Conservation (phyloP, 176 grass and related monocot species). For the Neostapfia colusana region DNA sequence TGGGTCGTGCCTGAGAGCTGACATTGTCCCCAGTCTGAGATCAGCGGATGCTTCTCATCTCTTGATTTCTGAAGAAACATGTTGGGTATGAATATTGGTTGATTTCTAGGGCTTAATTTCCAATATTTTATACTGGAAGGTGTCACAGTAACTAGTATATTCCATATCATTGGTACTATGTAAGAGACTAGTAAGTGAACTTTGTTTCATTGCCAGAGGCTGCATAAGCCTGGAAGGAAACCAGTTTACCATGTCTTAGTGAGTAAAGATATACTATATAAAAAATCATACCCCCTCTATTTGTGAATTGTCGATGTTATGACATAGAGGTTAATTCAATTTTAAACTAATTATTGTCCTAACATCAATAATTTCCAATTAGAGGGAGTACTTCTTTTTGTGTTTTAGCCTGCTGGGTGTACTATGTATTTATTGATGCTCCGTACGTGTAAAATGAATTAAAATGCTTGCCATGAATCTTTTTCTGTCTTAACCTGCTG, state of each 20-base stretch:
- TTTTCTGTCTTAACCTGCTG: too few relatives aligned
- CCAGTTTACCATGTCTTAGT: slow-evolving; percentile 13
- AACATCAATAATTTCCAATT: too few relatives aligned
- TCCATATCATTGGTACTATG: too few relatives aligned
- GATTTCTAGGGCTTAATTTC: slow-evolving; percentile 10
- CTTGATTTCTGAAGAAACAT: slow-evolving; percentile 15
- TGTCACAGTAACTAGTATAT: neutral
- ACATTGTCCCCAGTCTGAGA: slow-evolving; percentile 18
- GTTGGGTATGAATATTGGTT: neutral
- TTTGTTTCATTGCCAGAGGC: slow-evolving; percentile 5
- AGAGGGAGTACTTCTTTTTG: too few relatives aligned
- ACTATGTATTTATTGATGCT: slow-evolving; percentile 34
- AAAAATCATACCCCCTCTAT: too few relatives aligned
- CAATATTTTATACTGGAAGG: slow-evolving; percentile 10
- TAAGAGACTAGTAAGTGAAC: neutral
- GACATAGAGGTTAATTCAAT: too few relatives aligned
- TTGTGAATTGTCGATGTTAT: too few relatives aligned
- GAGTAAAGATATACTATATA: too few relatives aligned
- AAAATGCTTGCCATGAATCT: neutral
- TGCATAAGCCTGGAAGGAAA: slow-evolving; percentile 4
- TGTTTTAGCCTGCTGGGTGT: too few relatives aligned
- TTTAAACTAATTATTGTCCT: too few relatives aligned
- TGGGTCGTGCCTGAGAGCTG: slow-evolving; percentile 57
- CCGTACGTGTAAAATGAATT: slow-evolving; percentile 24
- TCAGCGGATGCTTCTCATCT: neutral